Conservation (phyloP, 495 filamentous ascomycete species). For the Podospora conica region DNA sequence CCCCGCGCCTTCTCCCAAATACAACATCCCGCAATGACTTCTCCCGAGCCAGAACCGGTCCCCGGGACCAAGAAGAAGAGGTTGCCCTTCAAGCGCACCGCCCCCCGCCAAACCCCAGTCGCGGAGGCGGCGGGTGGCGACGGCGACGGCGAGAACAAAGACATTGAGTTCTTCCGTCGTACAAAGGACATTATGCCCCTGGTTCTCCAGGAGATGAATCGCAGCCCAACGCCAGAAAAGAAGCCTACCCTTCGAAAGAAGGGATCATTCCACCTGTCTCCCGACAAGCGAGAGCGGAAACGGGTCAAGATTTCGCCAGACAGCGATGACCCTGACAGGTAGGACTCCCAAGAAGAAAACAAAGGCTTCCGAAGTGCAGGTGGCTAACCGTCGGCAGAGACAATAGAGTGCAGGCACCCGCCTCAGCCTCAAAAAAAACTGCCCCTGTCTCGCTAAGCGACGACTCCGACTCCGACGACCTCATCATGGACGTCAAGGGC, state of each 20-base stretch:
- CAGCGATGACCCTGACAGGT: neutral
- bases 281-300: conserved; percentile 10
- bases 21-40: conserved; percentile 9
- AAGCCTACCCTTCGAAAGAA: conserved; percentile 13
- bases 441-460: neutral
- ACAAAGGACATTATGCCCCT: conserved; percentile 57
- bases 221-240: conserved; percentile 27
- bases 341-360: neutral
- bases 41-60: conserved; percentile 1
- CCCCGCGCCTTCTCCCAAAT: neutral
- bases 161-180: conserved; percentile 59
- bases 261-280: conserved; percentile 7
- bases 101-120: conserved; percentile 30
- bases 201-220: conserved; percentile 51
- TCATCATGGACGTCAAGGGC: conserved; percentile 28
- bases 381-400: neutral
- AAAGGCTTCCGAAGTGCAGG: neutral
- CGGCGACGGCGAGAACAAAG: conserved; percentile 32
- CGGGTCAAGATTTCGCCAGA: conserved; percentile 16
- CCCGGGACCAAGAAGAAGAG: conserved; percentile 39
- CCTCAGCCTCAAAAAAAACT: neutral
- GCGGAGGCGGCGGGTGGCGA: conserved; percentile 8
- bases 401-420: neutral
- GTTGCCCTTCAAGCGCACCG: conserved; percentile 64
- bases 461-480: conserved; percentile 16